Evolutionary conservation across 331 rosid species (phyloP), one percentile per base, ranked within the genome.

Genomic region (Acacia pycnantha): DNA sequence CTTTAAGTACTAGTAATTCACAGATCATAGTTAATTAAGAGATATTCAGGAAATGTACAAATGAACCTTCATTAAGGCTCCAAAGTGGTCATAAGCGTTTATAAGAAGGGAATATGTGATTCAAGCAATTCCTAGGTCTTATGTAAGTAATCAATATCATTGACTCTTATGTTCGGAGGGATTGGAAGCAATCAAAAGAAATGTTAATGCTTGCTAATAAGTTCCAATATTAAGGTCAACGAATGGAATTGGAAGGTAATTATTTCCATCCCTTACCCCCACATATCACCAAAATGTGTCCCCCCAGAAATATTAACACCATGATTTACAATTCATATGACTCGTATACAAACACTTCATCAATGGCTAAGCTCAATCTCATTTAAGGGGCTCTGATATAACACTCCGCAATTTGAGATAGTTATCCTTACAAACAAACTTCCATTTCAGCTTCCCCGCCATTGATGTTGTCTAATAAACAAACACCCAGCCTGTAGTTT

Each of bases 41-140:
- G 77, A 74, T 44, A 82, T 51, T 79, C 82, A 84, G 68, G 82
- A 77, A 77, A 61, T 18, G 76, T 33, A 54, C 43, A 40, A 67
- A 58, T 68, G 21, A 22, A 76, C 77, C 22, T 53, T 76, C 43
- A 70, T 33, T 43, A 27, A 74, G 64, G 68, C 33, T 64, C 37
- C 74, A 61, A 81, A 69, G 74, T 59, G 53, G 37, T 31, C 62
- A 2, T 21, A 26, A 69, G 50, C 58, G 19, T 35, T 72, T 76
- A 70, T 26, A 2, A 61, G 35, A 54, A 75, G 74, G 43, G 11
- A 51, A 71, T 35, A 65, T 65, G 19, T 22, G 51, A 22, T 62
- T 68, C 76, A 58, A 19, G 12, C 51, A 37, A 80, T 56, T 79
- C 83, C 21, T 35, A 76, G 73, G 19, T 71, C 11, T 18, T 24